Percentiles rank a stretch among this genome's conserved stretches.
phyloP scores from a whole-genome alignment of 495 filamentous ascomycete species.

The Chaetomium fimeti region DNA sequence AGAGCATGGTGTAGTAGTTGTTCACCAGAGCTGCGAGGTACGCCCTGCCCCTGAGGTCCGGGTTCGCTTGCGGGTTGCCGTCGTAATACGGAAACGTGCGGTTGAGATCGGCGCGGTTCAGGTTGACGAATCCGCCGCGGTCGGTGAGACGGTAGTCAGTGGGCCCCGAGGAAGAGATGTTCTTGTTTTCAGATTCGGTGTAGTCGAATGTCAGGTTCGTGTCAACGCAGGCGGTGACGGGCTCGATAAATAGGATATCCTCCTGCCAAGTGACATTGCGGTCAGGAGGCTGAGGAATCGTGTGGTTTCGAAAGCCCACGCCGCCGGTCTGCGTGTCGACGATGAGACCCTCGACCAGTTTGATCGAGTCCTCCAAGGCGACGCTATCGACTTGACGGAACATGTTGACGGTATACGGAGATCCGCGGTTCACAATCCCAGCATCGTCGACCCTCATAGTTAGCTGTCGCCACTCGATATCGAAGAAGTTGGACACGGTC shows the following conservation, averaged over 20 bases:
- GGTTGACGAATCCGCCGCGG: constrained; percentile 43
- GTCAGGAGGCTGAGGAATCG: constrained; percentile 29
- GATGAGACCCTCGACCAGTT: constrained; percentile 45
- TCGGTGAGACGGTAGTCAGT: constrained; percentile 38
- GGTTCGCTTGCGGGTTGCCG: constrained; percentile 31
- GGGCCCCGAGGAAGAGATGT: background rate
- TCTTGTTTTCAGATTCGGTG: constrained; percentile 16
- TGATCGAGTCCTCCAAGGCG: constrained; percentile 34
- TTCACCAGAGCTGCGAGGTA: constrained; percentile 47
- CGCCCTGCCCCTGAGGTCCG: constrained; percentile 36
- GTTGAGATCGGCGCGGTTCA: constrained; percentile 22
- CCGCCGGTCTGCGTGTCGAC: constrained; percentile 44
- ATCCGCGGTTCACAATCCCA: constrained; percentile 16
- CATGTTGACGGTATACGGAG: constrained; percentile 18
- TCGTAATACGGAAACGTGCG: constrained; percentile 29
- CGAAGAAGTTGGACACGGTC: constrained; percentile 44
- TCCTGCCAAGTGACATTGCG: constrained; percentile 43
- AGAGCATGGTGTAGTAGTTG: constrained; percentile 34
- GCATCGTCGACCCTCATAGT: constrained; percentile 7
- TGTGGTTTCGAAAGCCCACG: constrained; percentile 51
- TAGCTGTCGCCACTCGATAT: constrained; percentile 44
- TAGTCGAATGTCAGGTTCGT: constrained; percentile 48
- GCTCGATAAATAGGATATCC: constrained; percentile 49
- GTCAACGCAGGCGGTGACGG: constrained; percentile 44
- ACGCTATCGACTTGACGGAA: constrained; percentile 32